Evolutionary conservation across 2,329 filamentous ascomycete genomes (phyloP).

Genomic region (Stemphylium lycopersici): DNA sequence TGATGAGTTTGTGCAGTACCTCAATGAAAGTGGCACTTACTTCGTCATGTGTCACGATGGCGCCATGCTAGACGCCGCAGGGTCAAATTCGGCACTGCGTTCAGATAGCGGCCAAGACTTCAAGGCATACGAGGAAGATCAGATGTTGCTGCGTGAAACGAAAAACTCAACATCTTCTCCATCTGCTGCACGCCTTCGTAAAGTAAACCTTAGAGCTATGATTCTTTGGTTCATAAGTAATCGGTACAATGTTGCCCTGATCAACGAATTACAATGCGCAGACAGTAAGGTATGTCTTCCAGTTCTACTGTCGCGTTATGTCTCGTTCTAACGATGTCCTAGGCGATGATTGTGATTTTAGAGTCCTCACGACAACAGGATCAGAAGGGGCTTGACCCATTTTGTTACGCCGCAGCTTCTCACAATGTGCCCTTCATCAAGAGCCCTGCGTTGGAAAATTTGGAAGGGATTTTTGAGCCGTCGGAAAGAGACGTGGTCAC

Average conservation of each 20-base stretch:
- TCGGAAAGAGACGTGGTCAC: slow-evolving; percentile 7
- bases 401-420: not conserved
- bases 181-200: slow-evolving; percentile 1
- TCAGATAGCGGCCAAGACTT: slow-evolving; percentile 13
- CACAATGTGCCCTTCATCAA: not conserved
- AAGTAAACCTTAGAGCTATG: slow-evolving; percentile 1
- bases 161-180: not conserved
- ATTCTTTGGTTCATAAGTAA: slow-evolving; percentile 2
- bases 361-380: slow-evolving; percentile 1
- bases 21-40: slow-evolving; percentile 62
- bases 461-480: slow-evolving; percentile 5
- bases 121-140: not conserved
- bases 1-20: slow-evolving; percentile 61
- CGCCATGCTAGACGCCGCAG: slow-evolving; percentile 25
- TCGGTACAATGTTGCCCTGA: not conserved
- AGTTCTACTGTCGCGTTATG: not conserved
- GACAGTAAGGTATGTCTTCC: not conserved
- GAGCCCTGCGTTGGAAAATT: not conserved
- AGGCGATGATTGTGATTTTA: slow-evolving; percentile 2
- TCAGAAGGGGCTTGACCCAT: not conserved
- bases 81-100: slow-evolving; percentile 12
- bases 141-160: not conserved
- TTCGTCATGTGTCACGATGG: slow-evolving; percentile 75
- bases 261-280: slow-evolving; percentile 1
- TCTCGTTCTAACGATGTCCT: not conserved